Evolutionary conservation across 305 asterid genomes (phyloP).

Genomic region (Fraxinus albicans): DNA sequence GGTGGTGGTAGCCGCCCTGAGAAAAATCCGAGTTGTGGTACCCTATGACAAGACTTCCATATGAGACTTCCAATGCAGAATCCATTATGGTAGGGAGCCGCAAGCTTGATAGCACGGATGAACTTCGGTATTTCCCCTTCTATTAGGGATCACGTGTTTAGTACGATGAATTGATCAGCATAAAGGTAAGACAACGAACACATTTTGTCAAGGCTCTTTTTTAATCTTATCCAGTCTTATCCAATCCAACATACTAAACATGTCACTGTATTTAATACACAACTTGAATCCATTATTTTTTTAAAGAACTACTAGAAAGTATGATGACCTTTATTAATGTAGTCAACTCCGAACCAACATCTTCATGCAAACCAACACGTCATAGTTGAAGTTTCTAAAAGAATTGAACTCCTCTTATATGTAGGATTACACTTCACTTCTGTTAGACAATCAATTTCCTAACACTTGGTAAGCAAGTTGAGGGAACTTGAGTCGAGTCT

Average conservation of each 20-base stretch:
- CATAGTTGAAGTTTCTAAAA: not conserved
- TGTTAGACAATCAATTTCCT: not conserved
- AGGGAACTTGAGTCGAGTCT: not conserved
- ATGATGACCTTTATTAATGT: not conserved
- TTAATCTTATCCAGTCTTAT: not conserved
- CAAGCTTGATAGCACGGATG: constrained; percentile 61
- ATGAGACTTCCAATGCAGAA: constrained; percentile 55
- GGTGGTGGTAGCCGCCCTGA: constrained; percentile 58
- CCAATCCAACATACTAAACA: not conserved
- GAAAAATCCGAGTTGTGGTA: constrained; percentile 42
- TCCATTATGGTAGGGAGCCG: constrained; percentile 72
- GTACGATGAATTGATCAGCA: not conserved
- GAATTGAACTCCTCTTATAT: not conserved
- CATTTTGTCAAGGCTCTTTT: not conserved
- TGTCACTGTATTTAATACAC: no score
- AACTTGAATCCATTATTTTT: not conserved
- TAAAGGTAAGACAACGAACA: not conserved
- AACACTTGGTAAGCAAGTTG: not conserved
- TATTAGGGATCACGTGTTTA: not conserved
- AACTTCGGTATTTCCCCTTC: constrained; percentile 42
- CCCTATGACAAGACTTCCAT: constrained; percentile 51
- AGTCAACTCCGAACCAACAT: not conserved
- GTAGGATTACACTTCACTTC: not conserved
- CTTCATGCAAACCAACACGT: not conserved
- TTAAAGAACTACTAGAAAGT: not conserved